Conservation (phyloP, 106 monocot genomes). For the Platanthera guangdongensis region DNA sequence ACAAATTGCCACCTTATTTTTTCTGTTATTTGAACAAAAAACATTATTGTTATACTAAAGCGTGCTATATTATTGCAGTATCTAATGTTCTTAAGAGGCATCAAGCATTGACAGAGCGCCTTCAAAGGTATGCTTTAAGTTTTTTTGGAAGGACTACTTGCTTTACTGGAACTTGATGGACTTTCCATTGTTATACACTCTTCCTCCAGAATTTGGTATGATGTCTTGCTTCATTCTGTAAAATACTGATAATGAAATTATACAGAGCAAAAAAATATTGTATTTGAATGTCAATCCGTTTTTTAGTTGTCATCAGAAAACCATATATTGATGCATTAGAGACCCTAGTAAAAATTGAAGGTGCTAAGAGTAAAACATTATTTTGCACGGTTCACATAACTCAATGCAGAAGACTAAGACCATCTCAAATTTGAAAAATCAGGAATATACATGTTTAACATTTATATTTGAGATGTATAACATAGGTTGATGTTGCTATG, state of each 20-base stretch:
- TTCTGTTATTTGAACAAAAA: neutral
- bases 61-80: slow-evolving; percentile 41
- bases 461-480: neutral
- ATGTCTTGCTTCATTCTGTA: neutral
- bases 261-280: neutral
- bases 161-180: neutral
- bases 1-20: neutral
- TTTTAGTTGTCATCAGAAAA: neutral
- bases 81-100: slow-evolving; percentile 72
- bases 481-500: neutral
- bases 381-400: neutral
- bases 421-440: neutral
- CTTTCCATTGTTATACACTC: neutral
- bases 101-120: slow-evolving; percentile 63
- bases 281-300: neutral
- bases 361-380: neutral
- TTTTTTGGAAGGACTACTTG: neutral
- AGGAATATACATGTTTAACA: neutral
- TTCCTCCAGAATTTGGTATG: neutral
- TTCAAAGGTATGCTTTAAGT: slow-evolving; percentile 47
- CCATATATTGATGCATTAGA: neutral
- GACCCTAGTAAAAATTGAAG: neutral
- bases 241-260: neutral
- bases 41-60: slow-evolving; percentile 3
- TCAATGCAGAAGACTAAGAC: neutral